These are phyloP conservation scores for Entelexis paramagnoliae DNA, from an alignment of 1,139 yeast genomes.

Conservation along the genomic window DNA sequence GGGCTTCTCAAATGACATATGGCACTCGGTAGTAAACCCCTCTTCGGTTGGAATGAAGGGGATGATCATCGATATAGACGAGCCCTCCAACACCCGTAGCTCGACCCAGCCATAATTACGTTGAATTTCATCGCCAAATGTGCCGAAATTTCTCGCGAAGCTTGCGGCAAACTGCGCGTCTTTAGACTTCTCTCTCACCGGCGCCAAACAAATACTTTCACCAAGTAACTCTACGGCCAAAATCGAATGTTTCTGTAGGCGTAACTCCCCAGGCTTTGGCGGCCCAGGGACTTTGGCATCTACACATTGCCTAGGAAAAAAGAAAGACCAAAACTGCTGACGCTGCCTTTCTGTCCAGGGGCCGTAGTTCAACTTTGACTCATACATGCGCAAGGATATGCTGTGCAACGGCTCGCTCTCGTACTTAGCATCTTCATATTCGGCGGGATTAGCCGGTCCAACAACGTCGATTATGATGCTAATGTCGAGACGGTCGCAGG, in stretches of 20 bases:
- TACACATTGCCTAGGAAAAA: constrained; percentile 59
- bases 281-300: constrained; percentile 29
- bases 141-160: constrained; percentile 23
- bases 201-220: constrained; percentile 63
- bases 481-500: constrained; percentile 46
- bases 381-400: constrained; percentile 46
- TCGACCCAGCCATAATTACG: constrained; percentile 92
- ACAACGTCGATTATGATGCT: constrained; percentile 61
- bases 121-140: constrained; percentile 13
- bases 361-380: constrained; percentile 71
- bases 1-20: constrained; percentile 43
- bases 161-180: constrained; percentile 38
- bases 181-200: constrained; percentile 76
- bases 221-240: constrained; percentile 42
- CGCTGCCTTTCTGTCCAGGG: constrained; percentile 94
- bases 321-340: constrained; percentile 49
- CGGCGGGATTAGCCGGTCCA: background rate
- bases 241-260: constrained; percentile 22
- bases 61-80: constrained; percentile 37
- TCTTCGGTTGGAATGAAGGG: constrained; percentile 26
- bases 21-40: constrained; percentile 52
- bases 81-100: constrained; percentile 42
- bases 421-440: background rate
- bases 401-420: constrained; percentile 34
- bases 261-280: constrained; percentile 35